Base-by-base conservation (phyloP, 2,329 filamentous ascomycete genomes). In the Colletotrichum lupini region DNA sequence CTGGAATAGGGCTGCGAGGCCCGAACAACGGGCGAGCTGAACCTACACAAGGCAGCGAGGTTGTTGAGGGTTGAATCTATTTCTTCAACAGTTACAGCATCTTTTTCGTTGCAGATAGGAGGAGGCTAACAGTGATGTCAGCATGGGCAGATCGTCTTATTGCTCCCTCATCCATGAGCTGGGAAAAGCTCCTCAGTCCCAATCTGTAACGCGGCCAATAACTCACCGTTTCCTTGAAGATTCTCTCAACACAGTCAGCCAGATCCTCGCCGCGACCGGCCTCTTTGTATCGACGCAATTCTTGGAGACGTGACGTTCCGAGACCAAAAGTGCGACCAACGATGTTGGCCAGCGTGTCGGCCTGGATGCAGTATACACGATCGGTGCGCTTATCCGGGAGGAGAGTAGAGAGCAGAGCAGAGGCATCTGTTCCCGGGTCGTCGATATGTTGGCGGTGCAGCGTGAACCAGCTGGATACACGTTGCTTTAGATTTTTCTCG, bases 351-450 rank as follows among this genome's bases (percentile, higher is more conserved):
- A 98, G 85, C 0, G 84, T 86, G 9, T 83, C 79, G 6, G 89
- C 84, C 78, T 94, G 90, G 1, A 97, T 85, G 49, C 87, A 88
- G 79, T 95, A 97, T 2, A 96, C 93, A 32, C 94, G 89, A 79
- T 97, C 95, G 3, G 91, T 92, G 66, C 95, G 88, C 75, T 88
- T 91, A 75, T 95, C 92, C 0, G 95, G 94, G 0, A 97, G 88
- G 0, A 98, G 82, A 3, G 92, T 92, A 1, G 93, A 95, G 0
- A 97, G 84, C 1, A 98, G 83, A 2, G 93, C 92, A 1, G 89
- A 84, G 1, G 87, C 85, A 77, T 92, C 85, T 1, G 89, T 90
- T 32, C 88, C 85, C 8, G 89, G 83, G 0, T 86, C 84, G 78
- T 92, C 83, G 19, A 97, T 86, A 1, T 82, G 81, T 19, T 82